Base-by-base conservation (phyloP, 2,329 filamentous ascomycete genomes). In the Cytospora piceicola region DNA sequence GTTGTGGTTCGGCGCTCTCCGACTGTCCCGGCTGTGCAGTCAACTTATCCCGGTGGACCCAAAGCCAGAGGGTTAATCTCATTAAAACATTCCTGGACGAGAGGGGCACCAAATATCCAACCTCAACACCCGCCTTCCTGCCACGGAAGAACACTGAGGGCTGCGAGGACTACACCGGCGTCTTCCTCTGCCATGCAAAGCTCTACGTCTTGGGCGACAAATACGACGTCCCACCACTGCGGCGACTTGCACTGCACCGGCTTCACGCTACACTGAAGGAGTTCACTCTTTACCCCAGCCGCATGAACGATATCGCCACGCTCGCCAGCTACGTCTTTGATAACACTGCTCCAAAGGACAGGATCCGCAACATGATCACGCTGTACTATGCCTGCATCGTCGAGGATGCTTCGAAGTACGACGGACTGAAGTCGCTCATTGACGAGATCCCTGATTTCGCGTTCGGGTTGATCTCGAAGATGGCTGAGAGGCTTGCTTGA, bases 111-210 rank as follows among this genome's bases (percentile, higher is more conserved):
- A 1, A 7, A 1, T 58, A 54, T 20, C 52, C 53, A 5, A 24
- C 53, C 1, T 57, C 61, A 9, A 36, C 9, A 1, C 17, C 22
- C 0, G 5, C 14, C 2, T 65, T 60, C 14, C 8, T 32, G 8
- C 51, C 69, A 4, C 42, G 64, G 0, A 32, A 27, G 39, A 70
- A 70, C 7, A 53, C 6, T 0, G 46, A 69, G 12, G 20, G 46
- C 3, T 61, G 58, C n/a, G 68, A 70, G 58, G 63, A 69, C 30
- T 70, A 66, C 32, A 66, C 42, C 3, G 42, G 29, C 1, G 63
- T 70, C 34, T 69, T 70, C 15, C 53, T 67, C 12, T 67, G 64
- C 36, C 69, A 70, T 8, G 69, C 69, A 8, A 62, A 54, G 5
- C 64, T 69, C 11, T 71, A 69, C 32, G 59, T 70, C 0, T 14